Evolutionary conservation across 2,329 filamentous ascomycete genomes (phyloP).

Genomic region (Mycosphaerella arachidis): DNA sequence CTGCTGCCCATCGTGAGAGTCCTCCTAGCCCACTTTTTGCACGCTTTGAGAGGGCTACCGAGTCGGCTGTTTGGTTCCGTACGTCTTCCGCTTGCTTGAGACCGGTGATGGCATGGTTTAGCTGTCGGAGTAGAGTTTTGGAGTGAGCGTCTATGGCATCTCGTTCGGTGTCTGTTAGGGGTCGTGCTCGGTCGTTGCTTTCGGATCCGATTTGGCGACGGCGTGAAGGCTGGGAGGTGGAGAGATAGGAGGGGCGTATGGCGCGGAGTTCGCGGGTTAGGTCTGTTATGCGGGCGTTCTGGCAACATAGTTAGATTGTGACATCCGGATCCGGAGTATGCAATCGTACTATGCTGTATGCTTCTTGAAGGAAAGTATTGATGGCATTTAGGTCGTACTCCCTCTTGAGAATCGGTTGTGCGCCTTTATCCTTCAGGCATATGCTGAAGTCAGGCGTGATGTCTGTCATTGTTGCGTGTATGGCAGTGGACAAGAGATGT

Average conservation of each 20-base stretch:
- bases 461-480: slow-evolving; percentile 42
- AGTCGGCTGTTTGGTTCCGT: slow-evolving; percentile 69
- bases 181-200: slow-evolving; percentile 39
- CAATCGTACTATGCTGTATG: slow-evolving; percentile 73
- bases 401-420: slow-evolving; percentile 46
- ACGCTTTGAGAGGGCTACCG: slow-evolving; percentile 67
- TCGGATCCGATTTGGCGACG: slow-evolving; percentile 38
- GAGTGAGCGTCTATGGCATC: slow-evolving; percentile 85
- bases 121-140: slow-evolving; percentile 76
- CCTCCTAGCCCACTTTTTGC: slow-evolving; percentile 58
- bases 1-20: slow-evolving; percentile 65
- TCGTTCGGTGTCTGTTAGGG: slow-evolving; percentile 74
- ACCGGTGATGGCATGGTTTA: slow-evolving; percentile 74
- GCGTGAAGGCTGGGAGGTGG: slow-evolving; percentile 61
- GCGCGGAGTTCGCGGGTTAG: slow-evolving; percentile 74
- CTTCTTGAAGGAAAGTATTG: slow-evolving; percentile 88
- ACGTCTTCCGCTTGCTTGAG: slow-evolving; percentile 79
- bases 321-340: slow-evolving; percentile 18
- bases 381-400: slow-evolving; percentile 46
- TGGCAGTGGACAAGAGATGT: background rate
- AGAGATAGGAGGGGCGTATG: slow-evolving; percentile 87
- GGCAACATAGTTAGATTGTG: slow-evolving; percentile 14
- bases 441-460: slow-evolving; percentile 66
- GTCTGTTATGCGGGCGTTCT: slow-evolving; percentile 82
- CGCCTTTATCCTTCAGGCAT: slow-evolving; percentile 56